A percentile compares a stretch with the other conserved stretches of the same genome.
Conservation (phyloP, 345 rosid genomes). For the Eutrema heterophyllum region DNA sequence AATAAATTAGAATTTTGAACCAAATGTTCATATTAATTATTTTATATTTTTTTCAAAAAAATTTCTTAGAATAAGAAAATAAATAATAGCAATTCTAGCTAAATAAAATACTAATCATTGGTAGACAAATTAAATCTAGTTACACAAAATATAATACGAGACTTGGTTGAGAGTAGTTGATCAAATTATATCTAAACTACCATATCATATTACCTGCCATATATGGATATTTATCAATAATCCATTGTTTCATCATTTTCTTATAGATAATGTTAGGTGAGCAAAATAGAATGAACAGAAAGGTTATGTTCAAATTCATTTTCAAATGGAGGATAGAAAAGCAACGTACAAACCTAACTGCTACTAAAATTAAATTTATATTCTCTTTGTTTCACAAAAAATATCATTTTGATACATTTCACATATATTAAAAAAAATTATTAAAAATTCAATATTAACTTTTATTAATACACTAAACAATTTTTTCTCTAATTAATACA, state of each 20-base stretch:
- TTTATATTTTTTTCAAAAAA: neutral
- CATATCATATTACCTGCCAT: neutral
- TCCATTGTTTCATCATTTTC: neutral
- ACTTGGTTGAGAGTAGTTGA: constrained; percentile 11
- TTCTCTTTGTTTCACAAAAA: no score
- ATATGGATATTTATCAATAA: neutral
- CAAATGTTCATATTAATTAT: neutral
- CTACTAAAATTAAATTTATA: neutral
- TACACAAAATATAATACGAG: neutral
- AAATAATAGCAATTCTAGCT: neutral
- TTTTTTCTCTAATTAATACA: no score
- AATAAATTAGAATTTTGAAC: neutral
- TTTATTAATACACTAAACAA: no score
- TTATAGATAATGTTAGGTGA: neutral
- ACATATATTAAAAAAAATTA: no score
- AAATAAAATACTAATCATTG: neutral
- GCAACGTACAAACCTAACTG: neutral
- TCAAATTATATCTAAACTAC: neutral
- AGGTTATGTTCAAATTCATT: neutral
- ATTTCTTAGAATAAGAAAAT: neutral
- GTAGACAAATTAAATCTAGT: neutral
- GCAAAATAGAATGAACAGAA: neutral
- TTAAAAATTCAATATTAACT: no score
- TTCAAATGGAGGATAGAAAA: neutral
- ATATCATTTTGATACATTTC: no score